These are phyloP conservation scores for Apiotrichum domesticum DNA, from an alignment of 1,284 basidiomycete species.

Conservation along the genomic window DNA sequence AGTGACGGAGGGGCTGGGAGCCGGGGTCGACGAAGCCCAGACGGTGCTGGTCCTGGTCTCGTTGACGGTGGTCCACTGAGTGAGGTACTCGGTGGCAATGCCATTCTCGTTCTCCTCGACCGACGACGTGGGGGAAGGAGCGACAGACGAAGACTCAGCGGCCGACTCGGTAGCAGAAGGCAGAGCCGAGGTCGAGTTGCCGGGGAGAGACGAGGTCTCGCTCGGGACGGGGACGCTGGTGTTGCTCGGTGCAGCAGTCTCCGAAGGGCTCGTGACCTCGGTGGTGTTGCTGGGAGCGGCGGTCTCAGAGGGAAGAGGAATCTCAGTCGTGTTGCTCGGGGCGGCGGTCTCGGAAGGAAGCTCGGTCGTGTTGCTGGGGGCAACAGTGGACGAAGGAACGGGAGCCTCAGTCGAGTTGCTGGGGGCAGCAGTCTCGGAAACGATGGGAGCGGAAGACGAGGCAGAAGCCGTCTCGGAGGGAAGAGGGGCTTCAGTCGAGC, in stretches of 20 bases:
- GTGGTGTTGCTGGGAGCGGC: not conserved
- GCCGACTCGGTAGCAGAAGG: not conserved
- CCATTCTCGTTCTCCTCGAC: slow-evolving; percentile 32
- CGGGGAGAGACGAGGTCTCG: not conserved
- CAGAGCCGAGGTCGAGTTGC: not conserved
- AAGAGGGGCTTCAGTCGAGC: too few relatives aligned
- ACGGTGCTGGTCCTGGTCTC: slow-evolving; percentile 24
- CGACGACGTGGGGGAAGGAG: slow-evolving; percentile 3
- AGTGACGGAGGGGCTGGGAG: slow-evolving; percentile 3
- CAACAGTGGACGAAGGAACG: not conserved
- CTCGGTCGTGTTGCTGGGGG: not conserved
- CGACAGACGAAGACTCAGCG: not conserved
- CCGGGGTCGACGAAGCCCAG: not conserved
- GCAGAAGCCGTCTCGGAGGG: not conserved
- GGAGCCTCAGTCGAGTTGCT: not conserved
- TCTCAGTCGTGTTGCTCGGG: slow-evolving; percentile 3
- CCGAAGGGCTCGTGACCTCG: not conserved
- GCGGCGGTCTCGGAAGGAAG: not conserved
- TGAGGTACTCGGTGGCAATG: slow-evolving; percentile 32
- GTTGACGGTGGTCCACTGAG: slow-evolving; percentile 29
- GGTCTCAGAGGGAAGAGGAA: not conserved
- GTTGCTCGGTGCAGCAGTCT: not conserved
- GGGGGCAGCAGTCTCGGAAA: not conserved
- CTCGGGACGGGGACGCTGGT: too few relatives aligned
- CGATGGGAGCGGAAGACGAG: not conserved